phyloP scores from a whole-genome alignment of 768 basidiomycete species.

The Cystobasidium onofrii region DNA sequence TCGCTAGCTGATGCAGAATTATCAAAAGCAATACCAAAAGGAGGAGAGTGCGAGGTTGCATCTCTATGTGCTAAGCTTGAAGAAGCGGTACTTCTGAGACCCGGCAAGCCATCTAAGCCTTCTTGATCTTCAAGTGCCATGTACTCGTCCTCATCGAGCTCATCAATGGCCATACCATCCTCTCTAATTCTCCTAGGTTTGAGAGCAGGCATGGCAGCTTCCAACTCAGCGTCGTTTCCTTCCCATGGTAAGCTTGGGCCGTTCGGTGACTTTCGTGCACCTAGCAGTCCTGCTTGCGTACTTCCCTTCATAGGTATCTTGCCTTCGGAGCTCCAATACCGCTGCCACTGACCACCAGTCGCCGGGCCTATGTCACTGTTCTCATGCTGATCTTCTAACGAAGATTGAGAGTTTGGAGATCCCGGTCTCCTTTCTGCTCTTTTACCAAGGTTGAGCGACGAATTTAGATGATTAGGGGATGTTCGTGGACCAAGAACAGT shows the following conservation, averaged over 20 bases:
- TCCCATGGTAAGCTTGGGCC: neutral
- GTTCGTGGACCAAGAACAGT: neutral
- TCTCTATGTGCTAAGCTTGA: neutral
- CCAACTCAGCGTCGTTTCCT: neutral
- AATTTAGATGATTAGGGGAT: neutral
- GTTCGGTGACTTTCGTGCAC: too few relatives aligned
- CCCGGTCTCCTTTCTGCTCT: neutral
- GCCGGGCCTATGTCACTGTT: neutral
- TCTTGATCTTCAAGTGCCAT: neutral
- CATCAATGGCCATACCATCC: conserved; percentile 16
- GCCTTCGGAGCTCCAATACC: neutral
- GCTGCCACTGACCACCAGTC: neutral
- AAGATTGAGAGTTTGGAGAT: neutral
- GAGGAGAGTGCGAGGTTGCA: neutral
- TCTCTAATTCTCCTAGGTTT: neutral
- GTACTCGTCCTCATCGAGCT: neutral
- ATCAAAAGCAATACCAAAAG: neutral
- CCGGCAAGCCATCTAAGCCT: neutral
- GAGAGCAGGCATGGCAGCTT: neutral
- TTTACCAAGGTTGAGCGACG: neutral
- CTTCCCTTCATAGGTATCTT: neutral
- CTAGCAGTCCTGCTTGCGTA: too few relatives aligned
- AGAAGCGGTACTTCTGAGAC: neutral
- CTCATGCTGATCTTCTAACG: neutral
- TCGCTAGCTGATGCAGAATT: neutral